Conservation (phyloP, 2,329 filamentous ascomycete genomes). For the Fusarium annulatum region DNA sequence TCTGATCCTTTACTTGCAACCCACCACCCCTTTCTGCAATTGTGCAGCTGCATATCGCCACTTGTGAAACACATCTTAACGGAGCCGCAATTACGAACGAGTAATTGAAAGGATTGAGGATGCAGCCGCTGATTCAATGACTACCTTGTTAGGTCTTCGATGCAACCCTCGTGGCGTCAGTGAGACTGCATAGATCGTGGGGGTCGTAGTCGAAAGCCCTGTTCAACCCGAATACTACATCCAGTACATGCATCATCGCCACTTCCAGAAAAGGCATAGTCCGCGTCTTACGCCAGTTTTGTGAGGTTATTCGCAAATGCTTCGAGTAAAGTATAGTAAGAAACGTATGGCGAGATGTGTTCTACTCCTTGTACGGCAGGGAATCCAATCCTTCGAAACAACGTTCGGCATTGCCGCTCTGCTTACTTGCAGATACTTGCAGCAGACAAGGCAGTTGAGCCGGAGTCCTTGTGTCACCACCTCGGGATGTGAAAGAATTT, state of each 20-base stretch:
- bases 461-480: background rate
- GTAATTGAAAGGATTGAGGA: background rate
- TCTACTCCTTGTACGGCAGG: background rate
- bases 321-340: background rate
- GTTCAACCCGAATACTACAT: background rate
- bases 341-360: background rate
- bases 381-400: background rate
- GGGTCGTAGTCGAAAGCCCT: background rate
- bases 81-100: background rate
- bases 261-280: background rate
- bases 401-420: background rate
- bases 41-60: background rate
- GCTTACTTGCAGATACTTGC: background rate
- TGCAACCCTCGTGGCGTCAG: background rate
- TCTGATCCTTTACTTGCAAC: background rate
- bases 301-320: background rate
- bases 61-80: background rate
- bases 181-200: background rate
- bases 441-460: background rate
- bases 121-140: background rate
- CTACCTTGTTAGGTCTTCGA: background rate
- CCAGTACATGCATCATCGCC: background rate
- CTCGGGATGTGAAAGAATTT: background rate
- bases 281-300: background rate
- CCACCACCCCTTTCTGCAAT: background rate